These are phyloP conservation scores for Narthecium ossifragum DNA, from an alignment of 106 monocot species.

Conservation along the genomic window DNA sequence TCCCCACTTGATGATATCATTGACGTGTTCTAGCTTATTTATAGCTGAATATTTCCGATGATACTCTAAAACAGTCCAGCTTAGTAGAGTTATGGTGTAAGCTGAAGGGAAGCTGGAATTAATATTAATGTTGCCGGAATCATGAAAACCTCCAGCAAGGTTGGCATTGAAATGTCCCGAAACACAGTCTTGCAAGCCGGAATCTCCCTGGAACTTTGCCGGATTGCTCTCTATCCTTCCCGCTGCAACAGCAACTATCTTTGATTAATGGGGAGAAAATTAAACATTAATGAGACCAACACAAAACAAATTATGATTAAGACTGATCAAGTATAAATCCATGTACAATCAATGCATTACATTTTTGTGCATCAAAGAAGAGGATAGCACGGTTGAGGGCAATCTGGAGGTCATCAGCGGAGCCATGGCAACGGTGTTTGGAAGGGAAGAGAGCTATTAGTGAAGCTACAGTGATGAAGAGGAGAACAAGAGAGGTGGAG, in stretches of 20 bases:
- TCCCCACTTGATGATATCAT: slow-evolving; percentile 39
- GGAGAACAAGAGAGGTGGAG: background rate
- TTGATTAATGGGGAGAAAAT: too few species aligned
- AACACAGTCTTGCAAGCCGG: slow-evolving; percentile 22
- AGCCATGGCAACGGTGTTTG: background rate
- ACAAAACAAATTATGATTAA: background rate
- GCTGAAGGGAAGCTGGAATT: slow-evolving; percentile 41
- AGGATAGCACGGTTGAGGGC: slow-evolving; percentile 17
- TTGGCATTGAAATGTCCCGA: background rate
- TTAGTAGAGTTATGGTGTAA: slow-evolving; percentile 26
- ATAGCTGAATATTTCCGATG: slow-evolving; percentile 18
- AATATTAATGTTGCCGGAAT: slow-evolving; percentile 46
- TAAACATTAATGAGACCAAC: background rate
- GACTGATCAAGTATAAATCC: too few species aligned
- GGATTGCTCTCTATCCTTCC: slow-evolving; percentile 21
- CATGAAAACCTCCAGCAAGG: slow-evolving; percentile 37
- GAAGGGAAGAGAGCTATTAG: slow-evolving; percentile 5
- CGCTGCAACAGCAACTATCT: slow-evolving; percentile 15
- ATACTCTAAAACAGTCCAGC: slow-evolving; percentile 40
- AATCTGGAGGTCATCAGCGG: slow-evolving; percentile 1
- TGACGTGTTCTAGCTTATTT: slow-evolving; percentile 30
- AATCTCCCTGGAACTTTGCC: slow-evolving; percentile 27
- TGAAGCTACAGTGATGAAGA: background rate
- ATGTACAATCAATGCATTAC: slow-evolving; percentile 1
- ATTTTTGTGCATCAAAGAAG: slow-evolving; percentile 50